Evolutionary conservation across 768 basidiomycete species (phyloP).

Genomic region (Boletus pseudopeckii): DNA sequence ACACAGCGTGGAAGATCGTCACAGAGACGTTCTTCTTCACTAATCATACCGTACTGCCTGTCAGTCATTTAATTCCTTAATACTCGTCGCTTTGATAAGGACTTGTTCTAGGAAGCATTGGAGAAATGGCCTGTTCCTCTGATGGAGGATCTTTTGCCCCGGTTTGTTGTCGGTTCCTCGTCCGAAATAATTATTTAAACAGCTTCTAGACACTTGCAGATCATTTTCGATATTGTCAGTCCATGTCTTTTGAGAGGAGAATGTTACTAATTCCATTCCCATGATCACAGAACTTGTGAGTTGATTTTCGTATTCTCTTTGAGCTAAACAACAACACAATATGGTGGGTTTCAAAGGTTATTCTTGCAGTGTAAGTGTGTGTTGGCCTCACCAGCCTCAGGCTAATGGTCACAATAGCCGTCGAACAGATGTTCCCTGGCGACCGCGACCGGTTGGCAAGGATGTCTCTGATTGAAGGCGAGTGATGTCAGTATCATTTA

Average conservation of each 20-base stretch:
- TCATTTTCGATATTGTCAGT: constrained; percentile 86
- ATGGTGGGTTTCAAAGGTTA: constrained; percentile 18
- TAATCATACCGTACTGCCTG: constrained; percentile 91
- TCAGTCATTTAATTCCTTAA: constrained; percentile 33
- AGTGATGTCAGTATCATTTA: neutral
- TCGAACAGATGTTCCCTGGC: constrained; percentile 86
- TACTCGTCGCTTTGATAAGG: neutral
- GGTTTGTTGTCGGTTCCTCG: constrained; percentile 36
- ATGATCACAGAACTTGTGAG: constrained; percentile 37
- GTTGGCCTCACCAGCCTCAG: neutral
- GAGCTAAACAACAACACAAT: neutral
- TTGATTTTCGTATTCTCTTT: neutral
- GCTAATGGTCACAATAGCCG: constrained; percentile 42
- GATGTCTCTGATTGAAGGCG: constrained; percentile 92
- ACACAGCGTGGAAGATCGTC: constrained; percentile 82
- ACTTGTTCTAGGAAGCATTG: constrained; percentile 57
- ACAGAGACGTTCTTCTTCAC: constrained; percentile 94
- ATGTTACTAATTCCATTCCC: constrained; percentile 14
- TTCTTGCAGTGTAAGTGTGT: constrained; percentile 64
- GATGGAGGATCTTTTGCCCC: constrained; percentile 79
- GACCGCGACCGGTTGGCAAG: constrained; percentile 76
- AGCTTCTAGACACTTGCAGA: constrained; percentile 72
- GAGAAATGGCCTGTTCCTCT: constrained; percentile 94
- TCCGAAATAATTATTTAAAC: neutral
- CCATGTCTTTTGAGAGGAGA: neutral